Base-by-base conservation (phyloP, 257 asterid genomes). In the Echium plantagineum region DNA sequence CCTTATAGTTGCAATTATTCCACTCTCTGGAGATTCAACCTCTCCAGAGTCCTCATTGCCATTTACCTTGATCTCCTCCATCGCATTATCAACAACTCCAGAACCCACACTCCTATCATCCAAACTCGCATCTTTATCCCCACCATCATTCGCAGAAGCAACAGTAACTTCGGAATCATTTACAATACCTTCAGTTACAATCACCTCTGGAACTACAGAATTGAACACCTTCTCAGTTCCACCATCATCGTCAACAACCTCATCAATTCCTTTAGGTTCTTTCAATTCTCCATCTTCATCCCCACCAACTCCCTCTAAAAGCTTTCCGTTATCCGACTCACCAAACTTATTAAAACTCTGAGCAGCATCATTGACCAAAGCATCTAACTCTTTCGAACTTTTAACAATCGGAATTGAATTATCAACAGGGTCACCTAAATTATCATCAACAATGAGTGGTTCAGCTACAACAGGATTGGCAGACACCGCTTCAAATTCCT, bases 401-500 rank as follows among this genome's bases (percentile, higher is more conserved):
- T 66, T 78, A 69, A 75, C 69, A 42, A 52, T 53, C 15, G 63
- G 70, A 55, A 56, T 32, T 38, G 76, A 71, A 57, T 61, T 26
- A 19, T 69, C 72, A 38, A 21, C 57, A 53, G 68, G 64, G 65
- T 15, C 72, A 47, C 55, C 75, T 24, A 64, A 70, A 72, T 66
- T 76, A 62, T 61, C 71, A 31, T 61, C 63, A 20, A 30, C 67
- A 59, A 62, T 47, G 30, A 38, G 67, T 31, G 24, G 26, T 35
- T 48, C 57, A n/a, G 16, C 54, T 16, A n/a, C 6, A 16, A 9
- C 66, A 24, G 18, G 61, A 15, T 35, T 76, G 4, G 18, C 68
- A 19, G 63, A 20, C 46, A 73, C 80, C 65, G 58, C 15, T 20
- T 76, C 85, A 64, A 82, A 85, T 74, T 85, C 89, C 70, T 86